These are phyloP conservation scores for Boeremia exigua DNA, from an alignment of 2,329 filamentous ascomycete species.

Conservation along the genomic window DNA sequence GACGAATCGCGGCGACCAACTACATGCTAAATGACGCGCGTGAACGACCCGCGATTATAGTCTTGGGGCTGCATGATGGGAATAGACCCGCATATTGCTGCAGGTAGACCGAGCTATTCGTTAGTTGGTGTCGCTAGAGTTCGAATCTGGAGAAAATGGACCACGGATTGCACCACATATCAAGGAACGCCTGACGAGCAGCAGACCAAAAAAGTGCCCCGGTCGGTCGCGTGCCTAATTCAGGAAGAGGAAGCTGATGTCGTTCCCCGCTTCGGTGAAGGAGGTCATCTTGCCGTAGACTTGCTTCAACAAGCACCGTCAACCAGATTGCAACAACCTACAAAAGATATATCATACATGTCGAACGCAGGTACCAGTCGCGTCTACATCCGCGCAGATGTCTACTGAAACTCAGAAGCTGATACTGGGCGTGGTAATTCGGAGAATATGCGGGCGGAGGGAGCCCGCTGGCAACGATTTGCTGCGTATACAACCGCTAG, in stretches of 20 bases:
- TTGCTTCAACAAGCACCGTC: not conserved
- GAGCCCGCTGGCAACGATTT: conserved; percentile 1
- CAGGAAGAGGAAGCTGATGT: not conserved
- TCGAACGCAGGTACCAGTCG: conserved; percentile 13
- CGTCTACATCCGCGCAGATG: not conserved
- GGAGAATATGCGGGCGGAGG: conserved; percentile 3
- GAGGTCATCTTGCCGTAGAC: not conserved
- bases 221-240: not conserved
- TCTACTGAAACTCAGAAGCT: not conserved
- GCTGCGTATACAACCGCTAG: not conserved
- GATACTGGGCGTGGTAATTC: not conserved
- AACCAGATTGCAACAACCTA: not conserved
- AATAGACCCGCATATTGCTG: conserved; percentile 10
- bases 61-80: conserved; percentile 6
- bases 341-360: not conserved
- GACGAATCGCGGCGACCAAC: not conserved
- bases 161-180: not conserved
- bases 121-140: conserved; percentile 7
- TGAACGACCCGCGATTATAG: not conserved
- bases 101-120: conserved; percentile 7
- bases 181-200: not conserved
- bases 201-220: not conserved
- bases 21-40: conserved; percentile 3
- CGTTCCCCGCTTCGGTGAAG: not conserved
- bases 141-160: not conserved